Evolutionary conservation across 768 basidiomycete species (phyloP), one percentile per base, ranked within the genome.

Genomic region (Leccinum longicurvipes): DNA sequence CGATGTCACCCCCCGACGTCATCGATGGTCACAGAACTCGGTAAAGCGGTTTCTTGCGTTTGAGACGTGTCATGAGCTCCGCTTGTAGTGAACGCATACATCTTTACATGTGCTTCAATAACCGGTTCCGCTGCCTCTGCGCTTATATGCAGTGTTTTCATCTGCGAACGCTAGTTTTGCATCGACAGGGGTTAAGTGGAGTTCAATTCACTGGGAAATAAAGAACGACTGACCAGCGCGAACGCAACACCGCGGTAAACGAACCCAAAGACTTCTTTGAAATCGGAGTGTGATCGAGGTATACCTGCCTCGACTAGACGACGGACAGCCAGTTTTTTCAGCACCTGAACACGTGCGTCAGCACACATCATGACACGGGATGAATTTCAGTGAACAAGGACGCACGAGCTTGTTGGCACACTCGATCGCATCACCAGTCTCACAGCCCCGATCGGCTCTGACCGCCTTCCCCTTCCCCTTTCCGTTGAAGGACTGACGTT

Each of bases 381-480:
- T 39, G 23, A 5, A 24, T n/a, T n/a, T n/a, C n/a, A n/a, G n/a
- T n/a, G 19, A 23, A 15, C 45, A 29, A 39, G 11, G 47, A 69
- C 78, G 62, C 58, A 87, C 87, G 58, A 77, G 77, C 68, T 84
- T 88, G 64, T 87, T 89, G 6, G 76, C 73, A 61, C 75, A 79
- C 71, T 88, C 86, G 41, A 81, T 62, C 53, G 73, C 60, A 24
- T 59, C 59, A 15, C 64, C 67, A 9, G 54, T 58, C 47, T 65
- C 69, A 17, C 31, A 31, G 9, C 64, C 56, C 9, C 9, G 74
- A 70, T 58, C 76, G 9, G 63, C 55, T 9, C 58, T 65, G 12
- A 63, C 66, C 1, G 65, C 66, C 25, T 71, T 75, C 8, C 72
- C 74, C 67, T 75, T 80, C 31, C 63, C 73, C 53, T 77, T 79